Percentiles rank a stretch among this genome's conserved stretches.
Evolutionary conservation across 768 basidiomycete species (phyloP).

Genomic region (Lactarius indigo): DNA sequence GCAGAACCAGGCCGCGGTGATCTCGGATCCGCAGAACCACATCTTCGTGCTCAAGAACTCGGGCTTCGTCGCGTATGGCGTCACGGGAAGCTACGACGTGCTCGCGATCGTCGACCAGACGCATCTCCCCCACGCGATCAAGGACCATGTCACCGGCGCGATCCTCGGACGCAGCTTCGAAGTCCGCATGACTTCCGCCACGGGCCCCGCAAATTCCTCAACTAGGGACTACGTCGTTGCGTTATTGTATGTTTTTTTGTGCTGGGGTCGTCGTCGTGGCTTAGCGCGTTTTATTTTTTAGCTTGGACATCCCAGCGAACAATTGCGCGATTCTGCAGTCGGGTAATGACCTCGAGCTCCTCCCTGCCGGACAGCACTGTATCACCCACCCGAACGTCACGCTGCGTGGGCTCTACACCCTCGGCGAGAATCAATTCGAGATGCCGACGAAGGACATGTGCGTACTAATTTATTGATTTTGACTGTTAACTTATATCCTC

Average conservation of each 20-base stretch:
- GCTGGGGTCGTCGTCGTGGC: too few relatives aligned
- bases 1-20: conserved; percentile 78
- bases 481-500: neutral
- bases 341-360: conserved; percentile 73
- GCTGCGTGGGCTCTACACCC: conserved; percentile 71
- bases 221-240: conserved; percentile 66
- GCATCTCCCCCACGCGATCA: conserved; percentile 58
- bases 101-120: conserved; percentile 84
- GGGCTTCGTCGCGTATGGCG: conserved; percentile 73
- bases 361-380: conserved; percentile 79
- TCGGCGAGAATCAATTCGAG: conserved; percentile 81
- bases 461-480: conserved; percentile 30
- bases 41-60: conserved; percentile 78
- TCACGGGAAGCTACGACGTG: conserved; percentile 71
- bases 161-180: conserved; percentile 72
- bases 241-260: conserved; percentile 57
- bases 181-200: conserved; percentile 58
- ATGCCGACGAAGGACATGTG: conserved; percentile 88
- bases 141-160: conserved; percentile 58
- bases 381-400: conserved; percentile 84
- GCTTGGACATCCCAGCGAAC: conserved; percentile 79
- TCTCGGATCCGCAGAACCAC: conserved; percentile 74
- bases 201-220: conserved; percentile 44
- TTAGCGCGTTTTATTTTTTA: conserved; percentile 44
- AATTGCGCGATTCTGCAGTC: conserved; percentile 84